Evolutionary conservation across 163 green algal species (phyloP), one percentile per base, ranked within the genome.

Genomic region (Coccomyxa subellipsoidea): DNA sequence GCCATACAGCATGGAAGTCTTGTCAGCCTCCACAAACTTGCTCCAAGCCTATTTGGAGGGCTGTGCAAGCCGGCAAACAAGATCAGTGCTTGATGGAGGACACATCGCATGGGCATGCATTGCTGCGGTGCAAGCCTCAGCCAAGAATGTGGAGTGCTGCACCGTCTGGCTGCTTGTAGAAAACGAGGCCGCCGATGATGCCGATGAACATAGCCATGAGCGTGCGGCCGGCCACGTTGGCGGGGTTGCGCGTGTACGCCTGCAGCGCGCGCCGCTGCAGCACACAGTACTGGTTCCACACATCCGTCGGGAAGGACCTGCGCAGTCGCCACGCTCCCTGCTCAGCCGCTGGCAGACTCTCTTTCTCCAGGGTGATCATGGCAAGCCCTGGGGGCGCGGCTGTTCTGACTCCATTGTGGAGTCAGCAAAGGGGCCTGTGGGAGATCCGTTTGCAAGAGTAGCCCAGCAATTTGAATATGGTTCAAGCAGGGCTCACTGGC

Each of bases 161-260:
- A 78, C 37, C 37, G 40, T 78, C 25, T 1, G 31, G 31, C 15
- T 78, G 27, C 72, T 78, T 47, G 2, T 38, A 29, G 47, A 82
- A 82, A 4, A 82, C 78, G 35, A 75, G 40, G 21, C 78, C 78
- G 4, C n/a, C 54, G 1, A 82, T 7, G 18, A 71, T 40, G 53
- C 53, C 78, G 27, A 82, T 71, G 40, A 69, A 82, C 25, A 71
- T 75, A 32, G 53, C 47, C 78, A 82, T 69, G 47, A 73, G 15
- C 0, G 37, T 47, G 72, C 72, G 72, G 72, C 72, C 72, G 25
- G 72, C 72, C 29, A 82, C 79, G 54, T 82, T 66, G 32, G 35
- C 27, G 23, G 79, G 79, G 79, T 82, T 82, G 35, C 79, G 79
- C 59, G 72, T 35, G 54, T 82, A 76, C 23, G 54, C 79, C 79